These are phyloP conservation scores for Saccharomyces jurei DNA, from an alignment of 805 yeast genomes.

Conservation along the genomic window DNA sequence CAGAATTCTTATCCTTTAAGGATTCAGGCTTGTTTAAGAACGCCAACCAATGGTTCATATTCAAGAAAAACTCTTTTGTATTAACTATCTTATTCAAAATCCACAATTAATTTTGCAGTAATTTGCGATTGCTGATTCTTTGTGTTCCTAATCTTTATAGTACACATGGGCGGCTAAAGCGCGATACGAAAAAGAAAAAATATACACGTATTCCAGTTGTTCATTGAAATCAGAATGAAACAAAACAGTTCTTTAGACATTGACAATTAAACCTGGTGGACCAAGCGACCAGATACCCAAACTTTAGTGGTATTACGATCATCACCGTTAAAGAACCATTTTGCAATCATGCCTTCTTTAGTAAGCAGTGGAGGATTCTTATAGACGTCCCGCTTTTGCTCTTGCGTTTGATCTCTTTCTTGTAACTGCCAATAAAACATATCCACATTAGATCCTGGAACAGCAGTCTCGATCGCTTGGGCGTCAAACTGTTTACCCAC, in stretches of 20 bases:
- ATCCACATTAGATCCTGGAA: conserved; percentile 56
- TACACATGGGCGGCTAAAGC: not conserved
- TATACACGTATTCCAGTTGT: not conserved
- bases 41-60: not conserved
- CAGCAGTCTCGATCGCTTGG: conserved; percentile 60
- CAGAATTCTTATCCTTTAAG: not conserved
- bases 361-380: conserved; percentile 6
- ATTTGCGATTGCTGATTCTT: not conserved
- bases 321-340: conserved; percentile 92
- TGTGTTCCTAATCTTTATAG: not conserved
- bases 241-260: not conserved
- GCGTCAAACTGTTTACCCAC: conserved; percentile 79
- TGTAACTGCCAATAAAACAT: conserved; percentile 69
- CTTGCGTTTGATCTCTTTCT: conserved; percentile 3
- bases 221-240: not conserved
- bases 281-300: conserved; percentile 65
- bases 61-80: not conserved
- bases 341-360: conserved; percentile 51
- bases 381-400: not conserved
- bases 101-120: not conserved
- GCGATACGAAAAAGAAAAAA: not conserved
- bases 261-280: not conserved
- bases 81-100: not conserved
- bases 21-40: not conserved
- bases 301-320: conserved; percentile 78